Evolutionary conservation across 2,329 filamentous ascomycete species (phyloP), one percentile per base, ranked within the genome.

Genomic region (Aspergillus quadricinctus): DNA sequence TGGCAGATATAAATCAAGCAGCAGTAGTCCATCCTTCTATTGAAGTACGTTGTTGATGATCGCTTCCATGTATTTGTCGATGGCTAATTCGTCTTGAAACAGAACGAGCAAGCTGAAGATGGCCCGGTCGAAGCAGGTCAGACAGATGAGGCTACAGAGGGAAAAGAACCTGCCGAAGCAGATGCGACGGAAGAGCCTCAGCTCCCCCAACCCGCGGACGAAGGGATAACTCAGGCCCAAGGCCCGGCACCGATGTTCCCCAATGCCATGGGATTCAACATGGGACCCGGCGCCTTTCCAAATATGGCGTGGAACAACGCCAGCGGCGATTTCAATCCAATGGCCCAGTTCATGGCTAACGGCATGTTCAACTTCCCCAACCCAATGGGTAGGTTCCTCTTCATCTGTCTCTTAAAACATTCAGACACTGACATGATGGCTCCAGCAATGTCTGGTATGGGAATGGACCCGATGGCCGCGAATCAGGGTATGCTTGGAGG

Each of bases 321-420:
- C 57, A 76, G 72, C 60, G 83, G 82, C 56, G 86, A 88, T 66
- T 86, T 89, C 74, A 88, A 85, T 69, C 85, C 88, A 23, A 82
- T 83, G 80, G 90, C 92, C 85, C 88, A 90, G 52, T 79, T 80
- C 63, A 79, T 80, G 77, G 68, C 71, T 41, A 80, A 78, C 60
- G 68, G 70, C 53, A 74, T 77, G 72, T 69, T 71, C 57, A 72
- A 74, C 83, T 91, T 88, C 82, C 88, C 75, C 83, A 88, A 88
- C 53, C 91, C 93, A 85, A 96, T 97, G 89, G 89, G 92, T 97
- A 84, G 71, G 89, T 81, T 49, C 9, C 31, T 11, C n/a, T 2
- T 40, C 21, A 25, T 31, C 25, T 25, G 1, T 45, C 10, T 23
- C 23, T 49, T n/a, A 7, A 17, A 9, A 10, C 4, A 37, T 37